Conservation (phyloP, 331 rosid genomes). For the Pyracantha coccinea region DNA sequence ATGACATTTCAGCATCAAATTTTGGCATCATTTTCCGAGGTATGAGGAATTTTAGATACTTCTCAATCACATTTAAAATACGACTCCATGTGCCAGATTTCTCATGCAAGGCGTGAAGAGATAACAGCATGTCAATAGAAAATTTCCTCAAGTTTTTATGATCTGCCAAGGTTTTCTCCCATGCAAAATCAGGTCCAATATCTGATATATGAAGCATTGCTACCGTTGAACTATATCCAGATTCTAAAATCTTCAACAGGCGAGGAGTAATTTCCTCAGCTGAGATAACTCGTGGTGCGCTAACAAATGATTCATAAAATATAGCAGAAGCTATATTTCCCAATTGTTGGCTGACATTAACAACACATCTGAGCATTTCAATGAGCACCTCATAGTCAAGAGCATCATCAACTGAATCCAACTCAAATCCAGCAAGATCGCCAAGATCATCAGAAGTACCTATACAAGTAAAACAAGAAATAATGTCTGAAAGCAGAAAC, state of each 20-base stretch:
- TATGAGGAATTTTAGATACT: conserved; percentile 68
- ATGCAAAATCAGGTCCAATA: conserved; percentile 35
- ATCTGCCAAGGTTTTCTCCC: conserved; percentile 51
- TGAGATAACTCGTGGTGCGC: conserved; percentile 37
- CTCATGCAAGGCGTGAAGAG: conserved; percentile 65
- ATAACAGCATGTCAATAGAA: conserved; percentile 68
- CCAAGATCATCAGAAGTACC: conserved; percentile 62
- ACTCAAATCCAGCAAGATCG: conserved; percentile 34
- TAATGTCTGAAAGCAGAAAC: neutral
- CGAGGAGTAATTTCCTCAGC: conserved; percentile 59
- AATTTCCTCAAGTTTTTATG: conserved; percentile 67
- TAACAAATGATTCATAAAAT: conserved; percentile 65
- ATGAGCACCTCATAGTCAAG: conserved; percentile 45
- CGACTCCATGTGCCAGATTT: conserved; percentile 70
- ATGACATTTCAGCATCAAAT: conserved; percentile 33
- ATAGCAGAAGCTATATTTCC: conserved; percentile 72
- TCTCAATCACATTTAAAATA: conserved; percentile 55
- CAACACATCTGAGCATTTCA: conserved; percentile 64
- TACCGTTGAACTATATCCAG: conserved; percentile 55
- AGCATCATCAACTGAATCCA: conserved; percentile 42
- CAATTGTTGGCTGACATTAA: conserved; percentile 60
- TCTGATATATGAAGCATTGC: conserved; percentile 26
- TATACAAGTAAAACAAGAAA: conserved; percentile 2
- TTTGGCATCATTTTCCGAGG: conserved; percentile 51
- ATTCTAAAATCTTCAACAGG: conserved; percentile 62